A percentile compares a stretch with the other conserved stretches of the same genome.
phyloP scores from a whole-genome alignment of 2,329 filamentous ascomycete species.

The Pseudogymnoascus sp. region DNA sequence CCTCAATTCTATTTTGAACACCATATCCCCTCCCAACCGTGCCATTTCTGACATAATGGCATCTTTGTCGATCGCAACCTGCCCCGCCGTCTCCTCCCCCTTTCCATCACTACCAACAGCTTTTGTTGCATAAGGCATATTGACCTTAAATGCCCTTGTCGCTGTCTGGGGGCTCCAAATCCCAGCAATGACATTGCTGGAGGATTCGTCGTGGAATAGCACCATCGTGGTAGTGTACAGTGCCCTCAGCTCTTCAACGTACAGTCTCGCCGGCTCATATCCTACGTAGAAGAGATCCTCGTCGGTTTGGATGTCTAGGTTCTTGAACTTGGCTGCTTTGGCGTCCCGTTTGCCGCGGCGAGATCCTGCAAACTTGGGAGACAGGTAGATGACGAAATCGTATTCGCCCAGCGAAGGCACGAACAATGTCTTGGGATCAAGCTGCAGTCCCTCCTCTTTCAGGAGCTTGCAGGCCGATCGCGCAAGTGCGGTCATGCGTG shows the following conservation, averaged over 20 bases:
- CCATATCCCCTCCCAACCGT: slow-evolving; percentile 57
- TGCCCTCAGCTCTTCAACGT: slow-evolving; percentile 59
- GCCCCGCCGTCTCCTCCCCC: slow-evolving; percentile 33
- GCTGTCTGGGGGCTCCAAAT: slow-evolving; percentile 52
- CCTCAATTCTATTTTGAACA: slow-evolving; percentile 54
- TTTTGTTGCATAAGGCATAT: slow-evolving; percentile 59
- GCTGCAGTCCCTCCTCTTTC: slow-evolving; percentile 41
- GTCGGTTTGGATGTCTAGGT: slow-evolving; percentile 57
- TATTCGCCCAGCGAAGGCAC: slow-evolving; percentile 67
- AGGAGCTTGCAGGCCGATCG: slow-evolving; percentile 63
- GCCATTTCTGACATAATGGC: slow-evolving; percentile 67
- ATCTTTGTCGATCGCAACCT: slow-evolving; percentile 57
- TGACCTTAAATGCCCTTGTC: slow-evolving; percentile 57
- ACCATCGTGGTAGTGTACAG: slow-evolving; percentile 64
- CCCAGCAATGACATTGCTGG: slow-evolving; percentile 52
- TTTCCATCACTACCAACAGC: slow-evolving; percentile 34
- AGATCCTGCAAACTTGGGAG: slow-evolving; percentile 29
- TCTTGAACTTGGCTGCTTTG: slow-evolving; percentile 61
- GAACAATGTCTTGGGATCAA: slow-evolving; percentile 60
- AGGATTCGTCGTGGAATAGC: slow-evolving; percentile 65
- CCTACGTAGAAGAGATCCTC: slow-evolving; percentile 38
- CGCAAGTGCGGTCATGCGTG: slow-evolving; percentile 74
- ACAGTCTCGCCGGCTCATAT: slow-evolving; percentile 52
- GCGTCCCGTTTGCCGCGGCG: slow-evolving; percentile 30
- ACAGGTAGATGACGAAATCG: slow-evolving; percentile 73